Percentiles rank a stretch among this genome's conserved stretches.
Conservation (phyloP, 1,284 basidiomycete species). For the Sanghuangporus baumii region DNA sequence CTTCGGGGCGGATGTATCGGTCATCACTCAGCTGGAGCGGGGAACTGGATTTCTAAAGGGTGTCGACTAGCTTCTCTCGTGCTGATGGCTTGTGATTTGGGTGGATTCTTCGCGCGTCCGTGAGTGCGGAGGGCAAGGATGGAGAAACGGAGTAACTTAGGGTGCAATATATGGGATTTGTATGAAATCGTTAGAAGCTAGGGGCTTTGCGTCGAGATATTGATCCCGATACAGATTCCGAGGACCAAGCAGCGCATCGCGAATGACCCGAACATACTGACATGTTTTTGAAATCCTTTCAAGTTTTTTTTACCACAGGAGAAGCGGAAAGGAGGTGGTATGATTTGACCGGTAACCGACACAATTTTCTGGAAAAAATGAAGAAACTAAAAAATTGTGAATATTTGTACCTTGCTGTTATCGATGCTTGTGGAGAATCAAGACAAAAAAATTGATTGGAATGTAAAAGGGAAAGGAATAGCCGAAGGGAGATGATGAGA, state of each 20-base stretch:
- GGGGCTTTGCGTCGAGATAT: background rate
- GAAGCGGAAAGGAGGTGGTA: background rate
- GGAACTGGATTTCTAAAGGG: background rate
- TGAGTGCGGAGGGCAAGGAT: background rate
- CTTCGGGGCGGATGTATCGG: background rate
- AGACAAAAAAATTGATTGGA: background rate
- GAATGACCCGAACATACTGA: too few species aligned
- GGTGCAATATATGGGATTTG: background rate
- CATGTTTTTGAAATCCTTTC: too few species aligned
- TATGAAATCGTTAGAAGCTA: background rate
- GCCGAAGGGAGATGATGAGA: too few species aligned
- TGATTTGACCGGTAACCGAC: background rate
- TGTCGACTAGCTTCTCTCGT: background rate
- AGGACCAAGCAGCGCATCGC: background rate
- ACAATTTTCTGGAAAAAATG: background rate
- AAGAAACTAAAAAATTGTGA: background rate
- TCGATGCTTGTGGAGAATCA: background rate
- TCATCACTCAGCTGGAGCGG: background rate
- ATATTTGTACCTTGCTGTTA: background rate
- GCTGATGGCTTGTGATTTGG: background rate
- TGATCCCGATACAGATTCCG: background rate
- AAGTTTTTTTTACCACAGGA: too few species aligned
- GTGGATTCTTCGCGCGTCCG: background rate
- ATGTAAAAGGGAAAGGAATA: background rate
- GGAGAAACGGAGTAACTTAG: slow-evolving; percentile 1